Percentiles rank a stretch among this genome's conserved stretches.
phyloP scores from a whole-genome alignment of 768 basidiomycete genomes.

The Leccinum rimulosum region DNA sequence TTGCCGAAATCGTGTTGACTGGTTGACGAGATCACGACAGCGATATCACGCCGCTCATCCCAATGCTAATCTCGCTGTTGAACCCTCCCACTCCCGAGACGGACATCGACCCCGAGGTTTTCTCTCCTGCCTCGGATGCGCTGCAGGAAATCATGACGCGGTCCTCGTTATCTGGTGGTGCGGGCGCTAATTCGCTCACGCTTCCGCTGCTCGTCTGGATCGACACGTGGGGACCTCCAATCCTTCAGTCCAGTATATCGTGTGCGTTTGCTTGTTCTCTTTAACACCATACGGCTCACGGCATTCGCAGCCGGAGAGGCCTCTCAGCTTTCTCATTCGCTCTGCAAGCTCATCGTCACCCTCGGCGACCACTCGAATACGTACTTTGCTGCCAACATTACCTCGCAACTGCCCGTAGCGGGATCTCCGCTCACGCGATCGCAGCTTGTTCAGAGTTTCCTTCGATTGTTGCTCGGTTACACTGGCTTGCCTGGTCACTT shows the following conservation, averaged over 20 bases:
- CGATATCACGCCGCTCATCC: slow-evolving; percentile 68
- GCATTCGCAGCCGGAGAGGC: slow-evolving; percentile 28
- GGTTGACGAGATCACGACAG: slow-evolving; percentile 34
- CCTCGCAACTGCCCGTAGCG: slow-evolving; percentile 40
- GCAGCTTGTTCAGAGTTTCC: slow-evolving; percentile 64
- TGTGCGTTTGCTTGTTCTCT: slow-evolving; percentile 29
- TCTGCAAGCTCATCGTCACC: slow-evolving; percentile 79
- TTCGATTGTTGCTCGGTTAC: slow-evolving; percentile 68
- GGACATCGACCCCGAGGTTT: slow-evolving; percentile 48
- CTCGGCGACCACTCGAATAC: slow-evolving; percentile 83
- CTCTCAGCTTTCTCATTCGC: slow-evolving; percentile 59
- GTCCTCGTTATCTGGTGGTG: slow-evolving; percentile 69
- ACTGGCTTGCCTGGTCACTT: slow-evolving; percentile 75
- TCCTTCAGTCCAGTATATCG: slow-evolving; percentile 39
- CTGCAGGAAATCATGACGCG: slow-evolving; percentile 77
- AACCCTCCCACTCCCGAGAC: slow-evolving; percentile 28
- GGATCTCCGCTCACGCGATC: slow-evolving; percentile 40
- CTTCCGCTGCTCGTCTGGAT: slow-evolving; percentile 87
- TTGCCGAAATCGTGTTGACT: not conserved
- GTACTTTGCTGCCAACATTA: slow-evolving; percentile 71
- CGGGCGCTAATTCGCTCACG: slow-evolving; percentile 68
- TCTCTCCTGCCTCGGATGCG: slow-evolving; percentile 65
- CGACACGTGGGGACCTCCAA: slow-evolving; percentile 47
- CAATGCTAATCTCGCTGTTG: slow-evolving; percentile 53
- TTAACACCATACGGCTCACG: not conserved